Evolutionary conservation across 768 basidiomycete species (phyloP), one percentile per base, ranked within the genome.

Genomic region (Boletus eberwhitei): DNA sequence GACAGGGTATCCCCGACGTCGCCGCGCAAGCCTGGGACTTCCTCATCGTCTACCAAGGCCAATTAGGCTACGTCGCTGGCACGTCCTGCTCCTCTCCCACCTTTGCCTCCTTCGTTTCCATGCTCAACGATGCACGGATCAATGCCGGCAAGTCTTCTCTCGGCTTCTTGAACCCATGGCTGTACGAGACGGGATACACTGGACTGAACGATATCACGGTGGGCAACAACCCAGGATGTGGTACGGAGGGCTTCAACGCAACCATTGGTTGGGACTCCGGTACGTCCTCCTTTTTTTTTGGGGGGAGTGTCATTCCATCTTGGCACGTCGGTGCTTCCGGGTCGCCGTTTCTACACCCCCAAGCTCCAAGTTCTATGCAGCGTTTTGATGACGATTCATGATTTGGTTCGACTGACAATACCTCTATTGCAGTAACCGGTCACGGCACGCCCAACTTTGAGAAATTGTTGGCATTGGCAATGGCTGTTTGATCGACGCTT

Each of bases 61-160:
- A 44, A 7, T 31, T 71, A 13, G 55, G 54, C n/a, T 63, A 67
- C 2, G 76, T 83, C 52, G 79, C 73, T 1, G 88, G 88, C 34
- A 90, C 88, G 2, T 87, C 86, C 14, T 83, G 84, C 1, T 64
- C 86, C 1, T 63, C 84, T 8, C 88, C 87, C 0, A 76, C 85
- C 0, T 85, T 90, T 54, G 78, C 87, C 7, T 81, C 77, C 24
- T 72, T 89, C 48, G 73, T 88, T 17, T 76, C 86, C 4, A 76
- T 89, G 57, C 69, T 89, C 48, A 87, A 88, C 49, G 85, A 88
- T 52, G 83, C 78, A 2, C 78, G 83, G 8, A 65, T 86, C 24
- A 67, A 69, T 3, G 71, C 71, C 0, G 71, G 73, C 0, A 68
- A 73, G 47, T 61, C 69, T 11, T 52, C 84, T 24, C 70, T 88